phyloP scores from a whole-genome alignment of 106 monocot genomes.

The Triglochin maritima region DNA sequence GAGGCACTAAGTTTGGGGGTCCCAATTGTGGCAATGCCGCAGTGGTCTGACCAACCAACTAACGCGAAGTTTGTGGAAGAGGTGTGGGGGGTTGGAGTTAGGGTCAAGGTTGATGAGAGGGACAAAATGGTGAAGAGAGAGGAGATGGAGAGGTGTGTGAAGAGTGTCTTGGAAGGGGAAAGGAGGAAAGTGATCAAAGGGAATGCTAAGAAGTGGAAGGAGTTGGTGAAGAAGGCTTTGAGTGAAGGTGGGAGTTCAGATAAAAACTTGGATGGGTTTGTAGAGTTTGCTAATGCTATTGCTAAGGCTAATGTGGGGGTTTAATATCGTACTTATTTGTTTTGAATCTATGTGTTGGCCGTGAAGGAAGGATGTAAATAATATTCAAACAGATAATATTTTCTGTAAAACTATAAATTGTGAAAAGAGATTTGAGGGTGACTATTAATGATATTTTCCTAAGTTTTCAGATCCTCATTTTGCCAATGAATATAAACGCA shows the following conservation, averaged over 20 bases:
- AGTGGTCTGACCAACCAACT: constrained; percentile 18
- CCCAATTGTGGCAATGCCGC: constrained; percentile 12
- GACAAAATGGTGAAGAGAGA: constrained; percentile 15
- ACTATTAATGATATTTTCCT: background rate
- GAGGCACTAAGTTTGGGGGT: constrained; percentile 18
- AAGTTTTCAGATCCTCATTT: background rate
- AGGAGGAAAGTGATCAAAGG: constrained; percentile 20
- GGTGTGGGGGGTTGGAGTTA: constrained; percentile 13
- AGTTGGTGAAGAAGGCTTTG: constrained; percentile 23
- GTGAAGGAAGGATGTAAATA: background rate
- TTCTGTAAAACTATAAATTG: background rate
- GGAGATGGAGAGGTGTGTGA: constrained; percentile 38
- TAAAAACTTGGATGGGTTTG: constrained; percentile 25
- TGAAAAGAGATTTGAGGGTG: background rate
- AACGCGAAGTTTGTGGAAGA: constrained; percentile 9
- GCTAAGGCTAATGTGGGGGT: background rate
- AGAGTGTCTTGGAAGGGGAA: constrained; percentile 50
- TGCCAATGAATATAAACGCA: no score
- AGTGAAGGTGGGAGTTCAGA: constrained; percentile 50
- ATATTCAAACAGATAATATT: background rate
- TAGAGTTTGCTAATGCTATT: constrained; percentile 6
- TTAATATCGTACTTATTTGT: no score
- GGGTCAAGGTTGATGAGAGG: background rate
- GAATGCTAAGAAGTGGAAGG: constrained; percentile 41
- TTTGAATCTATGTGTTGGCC: background rate